phyloP scores from a whole-genome alignment of 805 yeast species.

The Lipomyces chichibuensis region DNA sequence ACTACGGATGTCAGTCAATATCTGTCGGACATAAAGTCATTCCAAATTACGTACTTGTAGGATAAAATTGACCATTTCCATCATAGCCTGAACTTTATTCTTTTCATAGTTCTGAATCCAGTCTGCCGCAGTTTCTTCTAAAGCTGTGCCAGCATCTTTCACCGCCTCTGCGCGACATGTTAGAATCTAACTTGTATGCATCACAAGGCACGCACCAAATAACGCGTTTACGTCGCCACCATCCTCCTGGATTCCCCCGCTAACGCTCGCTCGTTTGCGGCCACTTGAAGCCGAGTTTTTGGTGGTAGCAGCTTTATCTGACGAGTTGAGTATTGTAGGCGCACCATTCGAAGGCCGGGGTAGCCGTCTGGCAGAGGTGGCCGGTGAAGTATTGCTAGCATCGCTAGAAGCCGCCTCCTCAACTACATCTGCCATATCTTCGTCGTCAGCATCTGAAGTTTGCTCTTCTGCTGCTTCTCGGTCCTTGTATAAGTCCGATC shows the following conservation, averaged over 20 bases:
- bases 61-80: slow-evolving; percentile 67
- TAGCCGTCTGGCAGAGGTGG: slow-evolving; percentile 8
- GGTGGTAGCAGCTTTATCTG: background rate
- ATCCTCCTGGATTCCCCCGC: background rate
- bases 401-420: slow-evolving; percentile 20
- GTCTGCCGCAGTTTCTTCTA: slow-evolving; percentile 56
- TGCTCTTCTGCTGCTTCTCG: background rate
- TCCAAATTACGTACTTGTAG: slow-evolving; percentile 47
- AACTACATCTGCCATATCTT: slow-evolving; percentile 16
- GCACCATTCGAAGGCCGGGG: slow-evolving; percentile 12
- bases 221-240: slow-evolving; percentile 21
- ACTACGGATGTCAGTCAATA: slow-evolving; percentile 7
- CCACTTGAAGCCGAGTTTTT: background rate
- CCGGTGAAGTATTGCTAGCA: slow-evolving; percentile 3
- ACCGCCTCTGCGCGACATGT: slow-evolving; percentile 49
- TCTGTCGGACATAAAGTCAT: background rate
- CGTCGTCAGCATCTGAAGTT: slow-evolving; percentile 11
- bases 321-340: slow-evolving; percentile 2
- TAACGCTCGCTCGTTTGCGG: slow-evolving; percentile 11
- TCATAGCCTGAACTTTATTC: slow-evolving; percentile 54
- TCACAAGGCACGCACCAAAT: slow-evolving; percentile 14
- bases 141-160: slow-evolving; percentile 53
- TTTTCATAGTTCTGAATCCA: slow-evolving; percentile 60
- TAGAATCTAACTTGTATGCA: background rate
- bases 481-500: slow-evolving; percentile 6